Evolutionary conservation across 305 asterid genomes (phyloP).

Genomic region (Plantago coronopus): DNA sequence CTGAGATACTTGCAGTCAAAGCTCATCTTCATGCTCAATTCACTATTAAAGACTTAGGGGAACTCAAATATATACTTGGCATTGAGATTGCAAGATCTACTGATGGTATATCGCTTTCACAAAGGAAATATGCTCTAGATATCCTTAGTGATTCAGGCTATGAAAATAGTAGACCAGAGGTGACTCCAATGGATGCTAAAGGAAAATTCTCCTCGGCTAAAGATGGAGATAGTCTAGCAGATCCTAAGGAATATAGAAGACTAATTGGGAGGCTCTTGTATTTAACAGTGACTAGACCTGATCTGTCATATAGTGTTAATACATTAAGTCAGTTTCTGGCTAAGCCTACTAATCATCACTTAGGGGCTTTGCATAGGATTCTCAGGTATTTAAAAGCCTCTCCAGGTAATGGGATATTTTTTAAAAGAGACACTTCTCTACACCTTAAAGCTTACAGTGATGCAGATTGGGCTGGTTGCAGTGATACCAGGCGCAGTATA

Average conservation of each 20-base stretch:
- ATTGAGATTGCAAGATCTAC: too few relatives aligned
- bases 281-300: not conserved
- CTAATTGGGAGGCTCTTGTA: not conserved
- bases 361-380: not conserved
- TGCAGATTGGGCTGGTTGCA: not conserved
- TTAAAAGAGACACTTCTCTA: not conserved
- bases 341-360: not conserved
- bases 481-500: too few relatives aligned
- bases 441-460: not conserved
- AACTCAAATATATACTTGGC: too few relatives aligned
- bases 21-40: too few relatives aligned
- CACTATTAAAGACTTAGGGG: too few relatives aligned
- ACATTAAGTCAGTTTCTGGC: not conserved
- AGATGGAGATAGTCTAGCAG: not conserved
- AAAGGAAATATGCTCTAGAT: too few relatives aligned
- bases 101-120: too few relatives aligned
- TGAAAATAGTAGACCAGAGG: too few relatives aligned
- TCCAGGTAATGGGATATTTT: not conserved
- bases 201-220: too few relatives aligned
- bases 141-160: too few relatives aligned
- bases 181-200: too few relatives aligned
- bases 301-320: not conserved
- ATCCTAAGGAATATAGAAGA: not conserved
- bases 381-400: not conserved
- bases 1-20: too few relatives aligned